These are phyloP conservation scores for Diaporthe vexans DNA, from an alignment of 2,329 filamentous ascomycete species.

Conservation along the genomic window DNA sequence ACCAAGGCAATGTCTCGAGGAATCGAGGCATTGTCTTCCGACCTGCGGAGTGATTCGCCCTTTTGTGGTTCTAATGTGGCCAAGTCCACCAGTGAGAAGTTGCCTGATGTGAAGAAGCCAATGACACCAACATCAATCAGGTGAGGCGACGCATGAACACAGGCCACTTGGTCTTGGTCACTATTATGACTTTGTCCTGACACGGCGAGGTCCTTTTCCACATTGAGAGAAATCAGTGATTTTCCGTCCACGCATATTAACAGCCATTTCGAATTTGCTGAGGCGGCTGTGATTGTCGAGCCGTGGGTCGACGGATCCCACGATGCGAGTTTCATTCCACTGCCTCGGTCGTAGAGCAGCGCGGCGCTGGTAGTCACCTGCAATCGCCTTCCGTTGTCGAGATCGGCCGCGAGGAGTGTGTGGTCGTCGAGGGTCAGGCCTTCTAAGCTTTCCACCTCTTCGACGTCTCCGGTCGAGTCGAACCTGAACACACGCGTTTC, in stretches of 20 bases:
- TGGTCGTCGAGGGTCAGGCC: slow-evolving; percentile 78
- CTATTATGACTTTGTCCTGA: slow-evolving; percentile 72
- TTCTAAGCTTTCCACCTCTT: slow-evolving; percentile 84
- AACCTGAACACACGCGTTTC: slow-evolving; percentile 90
- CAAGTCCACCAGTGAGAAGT: slow-evolving; percentile 80
- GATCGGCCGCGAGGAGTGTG: slow-evolving; percentile 79
- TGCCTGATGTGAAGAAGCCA: slow-evolving; percentile 89
- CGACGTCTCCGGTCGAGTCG: slow-evolving; percentile 79
- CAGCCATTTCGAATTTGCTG: slow-evolving; percentile 78
- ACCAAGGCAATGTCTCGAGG: slow-evolving; percentile 86
- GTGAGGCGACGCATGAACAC: slow-evolving; percentile 79
- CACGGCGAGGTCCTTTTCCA: slow-evolving; percentile 70
- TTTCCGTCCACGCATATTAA: slow-evolving; percentile 83
- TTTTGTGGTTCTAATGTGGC: slow-evolving; percentile 75
- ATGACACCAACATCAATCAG: slow-evolving; percentile 79
- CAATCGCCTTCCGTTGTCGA: slow-evolving; percentile 74
- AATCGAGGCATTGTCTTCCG: slow-evolving; percentile 79
- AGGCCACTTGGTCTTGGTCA: slow-evolving; percentile 83
- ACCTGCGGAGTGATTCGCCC: slow-evolving; percentile 71
- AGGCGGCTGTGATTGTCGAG: slow-evolving; percentile 81
- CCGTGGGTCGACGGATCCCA: slow-evolving; percentile 66
- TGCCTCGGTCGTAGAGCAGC: slow-evolving; percentile 73
- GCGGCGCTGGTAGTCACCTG: slow-evolving; percentile 81
- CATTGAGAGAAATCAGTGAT: slow-evolving; percentile 77
- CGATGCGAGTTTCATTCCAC: slow-evolving; percentile 65